These are phyloP conservation scores for Cryptosporidium baileyi DNA, from an alignment of 169 alveolate species.

Conservation along the genomic window DNA sequence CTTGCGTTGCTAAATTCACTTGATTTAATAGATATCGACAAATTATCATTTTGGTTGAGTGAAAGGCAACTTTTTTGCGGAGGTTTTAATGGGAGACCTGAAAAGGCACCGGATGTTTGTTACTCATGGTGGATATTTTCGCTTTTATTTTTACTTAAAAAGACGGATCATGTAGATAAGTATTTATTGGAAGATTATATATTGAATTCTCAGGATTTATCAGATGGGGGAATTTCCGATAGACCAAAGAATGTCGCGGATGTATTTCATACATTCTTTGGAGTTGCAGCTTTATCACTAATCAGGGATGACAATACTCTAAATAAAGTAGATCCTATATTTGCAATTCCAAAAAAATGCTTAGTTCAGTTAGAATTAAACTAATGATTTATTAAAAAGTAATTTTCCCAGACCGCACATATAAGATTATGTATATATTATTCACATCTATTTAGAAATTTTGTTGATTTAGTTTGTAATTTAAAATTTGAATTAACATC, in stretches of 20 bases:
- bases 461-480: too few species aligned
- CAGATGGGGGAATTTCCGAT: constrained; percentile 93
- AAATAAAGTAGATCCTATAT: constrained; percentile 17
- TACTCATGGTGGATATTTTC: constrained; percentile 97
- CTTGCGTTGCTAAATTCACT: constrained; percentile 81
- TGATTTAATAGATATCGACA: constrained; percentile 81
- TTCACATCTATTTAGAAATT: too few species aligned
- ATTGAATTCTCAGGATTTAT: constrained; percentile 83
- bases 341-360: constrained; percentile 8
- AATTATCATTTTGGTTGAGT: constrained; percentile 85
- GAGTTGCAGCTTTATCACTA: constrained; percentile 91
- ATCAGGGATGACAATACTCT: constrained; percentile 67
- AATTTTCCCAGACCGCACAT: too few species aligned
- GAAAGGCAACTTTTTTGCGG: constrained; percentile 92
- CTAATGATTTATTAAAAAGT: too few species aligned
- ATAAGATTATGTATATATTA: too few species aligned
- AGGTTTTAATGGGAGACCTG: constrained; percentile 97
- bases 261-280: constrained; percentile 95
- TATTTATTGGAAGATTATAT: constrained; percentile 85
- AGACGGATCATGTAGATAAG: constrained; percentile 78
- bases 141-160: constrained; percentile 83
- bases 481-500: too few species aligned
- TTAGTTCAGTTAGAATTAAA: not conserved
- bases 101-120: constrained; percentile 95
- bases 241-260: constrained; percentile 94